Conservation (phyloP, 768 basidiomycete species). For the Lactarius tabidus region DNA sequence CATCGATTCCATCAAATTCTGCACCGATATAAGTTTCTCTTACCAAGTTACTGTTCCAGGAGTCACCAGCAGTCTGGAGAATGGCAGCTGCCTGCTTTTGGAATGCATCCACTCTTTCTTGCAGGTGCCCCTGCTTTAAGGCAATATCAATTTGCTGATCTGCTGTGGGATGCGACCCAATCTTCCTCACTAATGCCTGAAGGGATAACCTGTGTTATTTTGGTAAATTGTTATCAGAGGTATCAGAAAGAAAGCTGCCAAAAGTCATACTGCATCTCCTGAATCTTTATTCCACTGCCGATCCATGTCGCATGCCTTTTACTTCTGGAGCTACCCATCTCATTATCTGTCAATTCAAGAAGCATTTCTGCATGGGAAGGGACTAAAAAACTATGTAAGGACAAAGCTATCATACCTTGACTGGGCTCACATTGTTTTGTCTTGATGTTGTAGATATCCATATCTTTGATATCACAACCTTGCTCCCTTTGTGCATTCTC, state of each 20-base stretch:
- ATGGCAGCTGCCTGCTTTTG: background rate
- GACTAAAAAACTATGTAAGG: too few relatives aligned
- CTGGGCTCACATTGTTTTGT: background rate
- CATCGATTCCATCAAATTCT: too few relatives aligned
- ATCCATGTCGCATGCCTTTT: too few relatives aligned
- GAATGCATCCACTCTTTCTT: too few relatives aligned
- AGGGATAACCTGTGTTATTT: background rate
- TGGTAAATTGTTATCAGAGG: background rate
- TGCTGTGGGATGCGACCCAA: background rate
- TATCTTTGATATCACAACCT: background rate
- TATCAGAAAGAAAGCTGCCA: background rate
- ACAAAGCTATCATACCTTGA: background rate
- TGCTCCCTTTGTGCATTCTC: background rate
- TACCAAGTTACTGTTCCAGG: too few relatives aligned
- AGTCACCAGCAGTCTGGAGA: background rate
- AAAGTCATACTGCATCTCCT: conserved; percentile 5
- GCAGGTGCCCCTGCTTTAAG: background rate
- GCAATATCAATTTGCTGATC: too few relatives aligned
- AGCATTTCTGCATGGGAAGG: too few relatives aligned
- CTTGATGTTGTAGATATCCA: conserved; percentile 4
- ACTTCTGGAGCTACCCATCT: too few relatives aligned
- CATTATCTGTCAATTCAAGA: too few relatives aligned
- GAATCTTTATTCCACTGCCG: too few relatives aligned
- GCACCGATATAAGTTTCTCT: too few relatives aligned
- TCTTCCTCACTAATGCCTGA: too few relatives aligned